Percentiles rank a stretch among this genome's conserved stretches.
Conservation (phyloP, 2,329 filamentous ascomycete genomes). For the Akanthomyces lecanii region DNA sequence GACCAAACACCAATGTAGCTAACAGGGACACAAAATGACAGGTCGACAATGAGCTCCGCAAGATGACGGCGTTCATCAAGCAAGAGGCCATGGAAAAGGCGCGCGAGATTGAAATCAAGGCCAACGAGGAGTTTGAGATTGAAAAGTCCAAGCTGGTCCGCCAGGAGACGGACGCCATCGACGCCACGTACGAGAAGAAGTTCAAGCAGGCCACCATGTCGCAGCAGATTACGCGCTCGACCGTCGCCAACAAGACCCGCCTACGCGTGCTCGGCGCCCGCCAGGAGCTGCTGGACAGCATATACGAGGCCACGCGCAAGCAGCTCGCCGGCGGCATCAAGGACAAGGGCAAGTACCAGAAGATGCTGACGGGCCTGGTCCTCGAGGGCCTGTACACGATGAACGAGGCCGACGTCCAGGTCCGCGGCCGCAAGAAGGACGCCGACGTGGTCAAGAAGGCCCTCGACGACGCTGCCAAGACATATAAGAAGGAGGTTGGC, state of each 20-base stretch:
- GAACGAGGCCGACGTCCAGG: slow-evolving; percentile 69
- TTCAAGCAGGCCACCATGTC: slow-evolving; percentile 98
- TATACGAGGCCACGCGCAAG: slow-evolving; percentile 78
- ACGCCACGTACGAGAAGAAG: slow-evolving; percentile 93
- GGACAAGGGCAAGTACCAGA: slow-evolving; percentile 71
- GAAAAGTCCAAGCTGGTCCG: slow-evolving; percentile 98
- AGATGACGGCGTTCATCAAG: slow-evolving; percentile 99
- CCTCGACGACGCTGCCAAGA: slow-evolving; percentile 67
- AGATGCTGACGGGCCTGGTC: slow-evolving; percentile 71
- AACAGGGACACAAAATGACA: slow-evolving; percentile 34
- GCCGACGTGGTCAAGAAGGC: slow-evolving; percentile 72
- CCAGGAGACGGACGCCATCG: slow-evolving; percentile 90
- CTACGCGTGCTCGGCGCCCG: slow-evolving; percentile 81
- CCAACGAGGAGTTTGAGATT: slow-evolving; percentile 97
- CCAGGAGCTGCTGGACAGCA: slow-evolving; percentile 83
- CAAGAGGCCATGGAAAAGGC: slow-evolving; percentile 97
- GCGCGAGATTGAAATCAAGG: slow-evolving; percentile 95
- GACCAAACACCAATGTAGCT: not conserved
- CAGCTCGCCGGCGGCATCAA: slow-evolving; percentile 62
- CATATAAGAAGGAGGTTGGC: slow-evolving; percentile 76
- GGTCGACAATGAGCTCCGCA: slow-evolving; percentile 97
- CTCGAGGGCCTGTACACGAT: slow-evolving; percentile 89
- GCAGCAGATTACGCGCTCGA: slow-evolving; percentile 97
- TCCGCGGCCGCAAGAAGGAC: slow-evolving; percentile 78
- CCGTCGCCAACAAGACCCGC: slow-evolving; percentile 91